A percentile compares a stretch with the other conserved stretches of the same genome.
phyloP scores from a whole-genome alignment of 345 rosid species.

The Clausena lansium region DNA sequence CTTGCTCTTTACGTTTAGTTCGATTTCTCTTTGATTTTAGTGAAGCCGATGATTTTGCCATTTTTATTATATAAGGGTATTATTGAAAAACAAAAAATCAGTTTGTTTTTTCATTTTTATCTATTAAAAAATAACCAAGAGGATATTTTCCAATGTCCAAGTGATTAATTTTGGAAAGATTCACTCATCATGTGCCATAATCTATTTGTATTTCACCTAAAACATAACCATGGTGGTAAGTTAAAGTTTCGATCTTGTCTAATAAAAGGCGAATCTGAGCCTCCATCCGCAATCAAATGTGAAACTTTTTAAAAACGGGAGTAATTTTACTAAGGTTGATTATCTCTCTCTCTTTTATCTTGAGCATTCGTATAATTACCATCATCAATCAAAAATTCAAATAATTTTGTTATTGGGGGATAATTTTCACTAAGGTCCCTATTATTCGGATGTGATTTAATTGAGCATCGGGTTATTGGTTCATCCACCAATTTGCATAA shows the following conservation, averaged over 20 bases:
- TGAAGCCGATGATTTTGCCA: constrained; percentile 15
- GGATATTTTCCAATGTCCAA: background rate
- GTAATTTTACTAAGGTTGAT: no score
- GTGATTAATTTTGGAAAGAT: background rate
- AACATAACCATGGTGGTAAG: background rate
- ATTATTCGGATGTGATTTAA: no score
- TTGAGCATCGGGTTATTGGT: no score
- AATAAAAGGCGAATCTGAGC: constrained; percentile 6
- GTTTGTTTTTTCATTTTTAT: no score
- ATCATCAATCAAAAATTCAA: no score
- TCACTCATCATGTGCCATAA: background rate
- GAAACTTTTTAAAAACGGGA: background rate
- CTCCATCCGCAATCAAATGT: background rate
- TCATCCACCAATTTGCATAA: no score
- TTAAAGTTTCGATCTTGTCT: background rate
- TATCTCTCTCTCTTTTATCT: no score
- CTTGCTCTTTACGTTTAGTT: constrained; percentile 17
- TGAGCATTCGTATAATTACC: no score
- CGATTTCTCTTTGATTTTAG: background rate
- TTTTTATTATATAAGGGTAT: no score
- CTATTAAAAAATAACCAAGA: background rate
- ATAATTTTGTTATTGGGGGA: no score
- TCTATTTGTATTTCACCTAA: background rate
- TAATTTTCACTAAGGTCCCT: no score
- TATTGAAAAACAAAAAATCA: no score